phyloP scores from a whole-genome alignment of 1,284 basidiomycete genomes.

The Ceratobasidium sp. region DNA sequence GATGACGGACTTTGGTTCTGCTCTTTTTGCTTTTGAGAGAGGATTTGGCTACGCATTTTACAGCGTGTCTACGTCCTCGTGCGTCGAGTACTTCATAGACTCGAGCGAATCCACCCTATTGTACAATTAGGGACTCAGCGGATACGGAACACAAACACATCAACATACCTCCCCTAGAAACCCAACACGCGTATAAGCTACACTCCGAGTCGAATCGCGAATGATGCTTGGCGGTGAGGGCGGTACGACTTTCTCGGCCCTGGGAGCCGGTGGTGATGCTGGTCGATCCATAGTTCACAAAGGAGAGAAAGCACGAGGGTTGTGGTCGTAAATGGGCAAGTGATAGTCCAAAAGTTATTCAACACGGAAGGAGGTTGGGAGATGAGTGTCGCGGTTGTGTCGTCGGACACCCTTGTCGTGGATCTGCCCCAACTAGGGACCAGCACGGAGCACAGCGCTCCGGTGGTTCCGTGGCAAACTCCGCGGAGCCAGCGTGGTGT shows the following conservation, averaged over 20 bases:
- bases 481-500: background rate
- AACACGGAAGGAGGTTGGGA: too few species aligned
- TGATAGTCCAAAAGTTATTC: too few species aligned
- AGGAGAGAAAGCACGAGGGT: background rate
- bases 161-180: constrained; percentile 80
- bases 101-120: constrained; percentile 88
- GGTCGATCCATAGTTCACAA: constrained; percentile 10
- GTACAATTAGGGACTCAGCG: constrained; percentile 18
- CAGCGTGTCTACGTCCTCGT: constrained; percentile 75
- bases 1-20: constrained; percentile 83
- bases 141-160: constrained; percentile 58
- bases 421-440: constrained; percentile 1
- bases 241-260: constrained; percentile 83
- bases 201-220: constrained; percentile 70
- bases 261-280: constrained; percentile 75
- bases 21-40: constrained; percentile 91
- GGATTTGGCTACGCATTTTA: constrained; percentile 87
- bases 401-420: constrained; percentile 29
- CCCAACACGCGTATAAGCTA: constrained; percentile 77
- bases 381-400: constrained; percentile 11
- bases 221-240: constrained; percentile 86
- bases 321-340: too few species aligned
- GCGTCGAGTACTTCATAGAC: constrained; percentile 89
- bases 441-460: background rate
- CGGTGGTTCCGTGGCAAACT: constrained; percentile 22